Conservation (phyloP, 2,329 filamentous ascomycete species). For the Penicillium sp. region DNA sequence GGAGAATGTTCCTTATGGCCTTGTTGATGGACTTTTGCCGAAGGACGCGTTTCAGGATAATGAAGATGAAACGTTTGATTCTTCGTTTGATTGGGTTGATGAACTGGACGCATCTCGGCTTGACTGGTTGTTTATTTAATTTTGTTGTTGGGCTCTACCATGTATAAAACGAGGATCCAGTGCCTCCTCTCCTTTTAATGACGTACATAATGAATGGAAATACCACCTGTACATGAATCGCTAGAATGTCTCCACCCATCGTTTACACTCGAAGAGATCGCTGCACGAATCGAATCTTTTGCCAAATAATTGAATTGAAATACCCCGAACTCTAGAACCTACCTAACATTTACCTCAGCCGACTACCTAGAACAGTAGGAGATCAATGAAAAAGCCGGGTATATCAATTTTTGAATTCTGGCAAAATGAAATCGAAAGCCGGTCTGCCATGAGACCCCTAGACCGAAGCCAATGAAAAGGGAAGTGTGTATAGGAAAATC, state of each 20-base stretch:
- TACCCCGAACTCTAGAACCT: background rate
- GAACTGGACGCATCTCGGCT: constrained; percentile 41
- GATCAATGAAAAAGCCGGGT: constrained; percentile 11
- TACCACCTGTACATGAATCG: background rate
- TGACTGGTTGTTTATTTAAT: constrained; percentile 44
- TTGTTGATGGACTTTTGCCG: background rate
- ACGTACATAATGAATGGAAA: background rate
- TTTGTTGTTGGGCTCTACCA: background rate
- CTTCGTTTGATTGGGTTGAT: constrained; percentile 43
- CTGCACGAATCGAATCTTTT: background rate
- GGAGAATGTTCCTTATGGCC: constrained; percentile 1
- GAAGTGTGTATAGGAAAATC: constrained; percentile 8
- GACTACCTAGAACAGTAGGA: background rate
- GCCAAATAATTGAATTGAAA: background rate
- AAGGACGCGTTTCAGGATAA: constrained; percentile 9
- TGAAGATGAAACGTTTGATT: constrained; percentile 27
- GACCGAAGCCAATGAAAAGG: constrained; percentile 1
- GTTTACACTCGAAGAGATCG: too few relatives aligned
- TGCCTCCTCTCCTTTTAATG: background rate
- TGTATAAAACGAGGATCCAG: background rate
- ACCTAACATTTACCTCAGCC: background rate
- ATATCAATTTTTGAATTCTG: constrained; percentile 21
- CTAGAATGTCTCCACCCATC: too few relatives aligned
- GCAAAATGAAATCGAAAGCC: constrained; percentile 4
- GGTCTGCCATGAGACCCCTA: background rate